Percentiles rank a stretch among this genome's conserved stretches.
phyloP scores from a whole-genome alignment of 257 asterid species.

The Anisodus acutangulus region DNA sequence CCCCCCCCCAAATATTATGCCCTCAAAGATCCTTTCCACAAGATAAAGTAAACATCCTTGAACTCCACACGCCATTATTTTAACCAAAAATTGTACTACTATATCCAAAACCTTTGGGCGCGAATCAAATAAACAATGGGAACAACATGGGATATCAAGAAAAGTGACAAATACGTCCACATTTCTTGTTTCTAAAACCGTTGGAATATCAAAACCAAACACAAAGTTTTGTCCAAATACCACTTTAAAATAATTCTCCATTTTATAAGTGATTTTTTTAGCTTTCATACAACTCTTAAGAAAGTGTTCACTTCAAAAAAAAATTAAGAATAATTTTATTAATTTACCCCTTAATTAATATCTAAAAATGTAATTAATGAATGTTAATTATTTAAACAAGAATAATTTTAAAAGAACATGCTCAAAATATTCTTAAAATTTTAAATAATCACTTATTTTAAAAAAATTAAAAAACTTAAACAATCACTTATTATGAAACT shows the following conservation, averaged over 20 bases:
- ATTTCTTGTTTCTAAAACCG: conserved; percentile 6
- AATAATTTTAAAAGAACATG: too few species aligned
- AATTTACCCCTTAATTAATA: too few species aligned
- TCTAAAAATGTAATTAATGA: too few species aligned
- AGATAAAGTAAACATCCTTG: background rate
- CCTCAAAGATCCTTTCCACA: background rate
- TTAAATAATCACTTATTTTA: too few species aligned
- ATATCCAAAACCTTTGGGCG: conserved; percentile 1
- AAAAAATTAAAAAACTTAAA: too few species aligned
- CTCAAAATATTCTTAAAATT: too few species aligned
- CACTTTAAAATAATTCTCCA: background rate
- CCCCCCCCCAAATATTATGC: background rate
- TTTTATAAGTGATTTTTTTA: too few species aligned
- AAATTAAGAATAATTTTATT: too few species aligned
- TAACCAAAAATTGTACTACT: background rate
- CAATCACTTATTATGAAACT: background rate
- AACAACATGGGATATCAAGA: background rate
- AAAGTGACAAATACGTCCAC: background rate
- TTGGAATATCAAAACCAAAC: conserved; percentile 12
- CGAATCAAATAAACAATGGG: conserved; percentile 26
- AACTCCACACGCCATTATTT: background rate
- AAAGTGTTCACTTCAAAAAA: too few species aligned
- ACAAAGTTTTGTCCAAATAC: background rate
- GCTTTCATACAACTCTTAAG: too few species aligned
- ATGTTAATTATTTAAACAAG: too few species aligned